Conservation (phyloP, 345 rosid genomes). For the Eucalyptus curtisii region DNA sequence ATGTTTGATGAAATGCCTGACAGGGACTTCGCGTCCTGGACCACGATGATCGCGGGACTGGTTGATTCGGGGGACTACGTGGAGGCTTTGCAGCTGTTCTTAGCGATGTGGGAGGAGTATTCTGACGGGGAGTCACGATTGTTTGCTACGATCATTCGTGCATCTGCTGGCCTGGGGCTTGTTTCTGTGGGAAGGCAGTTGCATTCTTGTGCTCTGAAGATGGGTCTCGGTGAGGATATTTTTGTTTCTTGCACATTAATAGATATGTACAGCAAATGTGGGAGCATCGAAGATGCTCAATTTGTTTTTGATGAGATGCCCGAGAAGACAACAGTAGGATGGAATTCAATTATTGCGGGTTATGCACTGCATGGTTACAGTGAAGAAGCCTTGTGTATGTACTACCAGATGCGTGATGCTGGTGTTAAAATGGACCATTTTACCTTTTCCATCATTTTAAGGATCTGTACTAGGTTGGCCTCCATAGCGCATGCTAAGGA, state of each 20-base stretch:
- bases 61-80: constrained; percentile 47
- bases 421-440: constrained; percentile 67
- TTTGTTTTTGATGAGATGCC: constrained; percentile 62
- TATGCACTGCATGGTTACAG: constrained; percentile 77
- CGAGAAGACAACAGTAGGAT: constrained; percentile 68
- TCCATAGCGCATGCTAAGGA: constrained; percentile 61
- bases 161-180: constrained; percentile 57
- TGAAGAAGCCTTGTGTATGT: constrained; percentile 66
- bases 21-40: constrained; percentile 55
- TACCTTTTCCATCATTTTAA: constrained; percentile 59
- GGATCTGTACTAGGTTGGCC: constrained; percentile 65
- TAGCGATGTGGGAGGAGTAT: constrained; percentile 64
- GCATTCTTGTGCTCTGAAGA: constrained; percentile 52
- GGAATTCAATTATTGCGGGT: constrained; percentile 72
- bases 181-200: constrained; percentile 50
- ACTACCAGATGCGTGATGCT: constrained; percentile 56
- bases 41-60: constrained; percentile 42
- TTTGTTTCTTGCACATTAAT: constrained; percentile 71
- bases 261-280: constrained; percentile 88
- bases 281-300: constrained; percentile 69
- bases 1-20: constrained; percentile 74
- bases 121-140: constrained; percentile 49
- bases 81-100: constrained; percentile 59
- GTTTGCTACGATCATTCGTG: constrained; percentile 48
- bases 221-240: constrained; percentile 31